Conservation (phyloP, 2,329 filamentous ascomycete species). For the Pleomassaria siparia region DNA sequence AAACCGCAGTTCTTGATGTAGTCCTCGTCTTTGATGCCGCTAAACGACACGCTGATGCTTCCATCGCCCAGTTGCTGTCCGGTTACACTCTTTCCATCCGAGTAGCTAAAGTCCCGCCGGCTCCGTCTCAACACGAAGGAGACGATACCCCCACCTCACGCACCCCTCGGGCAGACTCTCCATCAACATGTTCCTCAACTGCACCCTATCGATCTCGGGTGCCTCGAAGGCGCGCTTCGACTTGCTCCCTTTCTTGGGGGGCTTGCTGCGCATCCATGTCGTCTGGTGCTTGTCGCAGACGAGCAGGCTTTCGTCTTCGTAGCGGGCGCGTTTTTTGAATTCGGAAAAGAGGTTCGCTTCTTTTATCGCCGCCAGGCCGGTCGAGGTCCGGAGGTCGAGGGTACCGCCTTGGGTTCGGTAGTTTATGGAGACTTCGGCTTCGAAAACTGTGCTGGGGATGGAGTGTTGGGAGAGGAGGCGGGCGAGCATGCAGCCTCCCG, state of each 20-base stretch:
- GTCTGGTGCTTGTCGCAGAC: slow-evolving; percentile 42
- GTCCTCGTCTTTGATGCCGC: slow-evolving; percentile 22
- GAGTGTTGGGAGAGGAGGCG: slow-evolving; percentile 52
- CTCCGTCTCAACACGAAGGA: slow-evolving; percentile 21
- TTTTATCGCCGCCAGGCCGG: slow-evolving; percentile 54
- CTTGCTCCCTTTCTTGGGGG: slow-evolving; percentile 11
- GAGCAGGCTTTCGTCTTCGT: slow-evolving; percentile 47
- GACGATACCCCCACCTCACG: slow-evolving; percentile 27
- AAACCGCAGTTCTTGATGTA: slow-evolving; percentile 23
- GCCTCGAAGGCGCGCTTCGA: slow-evolving; percentile 15
- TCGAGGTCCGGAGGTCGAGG: slow-evolving; percentile 55
- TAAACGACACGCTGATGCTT: slow-evolving; percentile 30
- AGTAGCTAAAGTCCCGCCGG: slow-evolving; percentile 30
- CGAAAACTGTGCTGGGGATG: slow-evolving; percentile 53
- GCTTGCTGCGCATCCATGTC: slow-evolving; percentile 22
- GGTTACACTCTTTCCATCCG: slow-evolving; percentile 28
- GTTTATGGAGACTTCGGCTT: slow-evolving; percentile 34
- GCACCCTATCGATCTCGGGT: slow-evolving; percentile 28
- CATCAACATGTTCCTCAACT: slow-evolving; percentile 24
- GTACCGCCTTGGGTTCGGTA: slow-evolving; percentile 47
- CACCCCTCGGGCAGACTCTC: slow-evolving; percentile 22
- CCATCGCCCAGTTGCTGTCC: slow-evolving; percentile 39
- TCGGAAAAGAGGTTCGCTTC: slow-evolving; percentile 53
- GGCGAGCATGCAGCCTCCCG: slow-evolving; percentile 54
- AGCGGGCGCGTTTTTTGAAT: slow-evolving; percentile 47